Conservation (phyloP, 179 eudicot genomes). For the Drosera spatulata region DNA sequence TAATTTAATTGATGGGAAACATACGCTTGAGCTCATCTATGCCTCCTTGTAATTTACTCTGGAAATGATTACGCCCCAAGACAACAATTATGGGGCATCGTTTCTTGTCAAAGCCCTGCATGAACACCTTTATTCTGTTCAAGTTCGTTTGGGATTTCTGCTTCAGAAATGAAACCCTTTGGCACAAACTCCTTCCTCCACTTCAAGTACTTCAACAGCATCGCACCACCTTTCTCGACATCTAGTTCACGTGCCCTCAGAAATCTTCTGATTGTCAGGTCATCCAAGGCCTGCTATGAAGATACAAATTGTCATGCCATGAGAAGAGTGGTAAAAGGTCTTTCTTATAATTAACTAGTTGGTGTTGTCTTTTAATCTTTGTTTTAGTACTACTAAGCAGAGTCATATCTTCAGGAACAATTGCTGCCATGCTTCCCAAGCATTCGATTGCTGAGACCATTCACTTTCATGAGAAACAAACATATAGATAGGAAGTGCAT, state of each 20-base stretch:
- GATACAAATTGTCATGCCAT: no score
- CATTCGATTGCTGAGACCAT: no score
- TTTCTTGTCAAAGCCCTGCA: slow-evolving; percentile 47
- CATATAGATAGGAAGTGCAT: no score
- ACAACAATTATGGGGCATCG: slow-evolving; percentile 38
- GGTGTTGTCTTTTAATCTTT: no score
- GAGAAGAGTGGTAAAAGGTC: no score
- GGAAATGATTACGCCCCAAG: slow-evolving; percentile 35
- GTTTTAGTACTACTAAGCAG: no score
- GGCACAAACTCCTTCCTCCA: slow-evolving; percentile 52
- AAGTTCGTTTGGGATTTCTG: slow-evolving; percentile 37
- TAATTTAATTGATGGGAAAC: slow-evolving; percentile 1
- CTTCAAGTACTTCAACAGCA: slow-evolving; percentile 47
- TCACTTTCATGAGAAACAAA: no score
- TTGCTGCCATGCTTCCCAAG: no score
- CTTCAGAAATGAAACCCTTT: slow-evolving; percentile 27
- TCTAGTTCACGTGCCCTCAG: slow-evolving; percentile 65
- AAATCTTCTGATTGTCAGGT: slow-evolving; percentile 59
- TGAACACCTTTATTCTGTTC: slow-evolving; percentile 44
- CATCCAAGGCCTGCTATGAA: slow-evolving; percentile 18
- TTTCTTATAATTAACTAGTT: no score
- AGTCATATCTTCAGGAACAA: no score
- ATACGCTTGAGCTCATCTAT: slow-evolving; percentile 48
- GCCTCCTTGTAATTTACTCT: slow-evolving; percentile 33
- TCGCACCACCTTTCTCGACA: slow-evolving; percentile 53